Conservation (phyloP, 108 stramenopile species). For the Chaetoceros muelleri region DNA sequence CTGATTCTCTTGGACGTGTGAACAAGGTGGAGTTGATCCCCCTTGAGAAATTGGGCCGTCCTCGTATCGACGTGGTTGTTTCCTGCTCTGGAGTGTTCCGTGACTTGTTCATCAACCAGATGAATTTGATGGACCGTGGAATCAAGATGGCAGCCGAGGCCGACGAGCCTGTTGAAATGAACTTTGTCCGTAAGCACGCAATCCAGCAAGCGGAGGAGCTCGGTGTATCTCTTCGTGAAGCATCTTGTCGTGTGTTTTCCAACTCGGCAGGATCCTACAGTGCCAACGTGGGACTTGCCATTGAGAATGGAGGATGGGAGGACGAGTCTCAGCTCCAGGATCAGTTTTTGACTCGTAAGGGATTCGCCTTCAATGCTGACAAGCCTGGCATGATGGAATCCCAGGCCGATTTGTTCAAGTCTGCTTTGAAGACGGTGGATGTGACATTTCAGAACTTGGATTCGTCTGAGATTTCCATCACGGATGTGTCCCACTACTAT, state of each 20-base stretch:
- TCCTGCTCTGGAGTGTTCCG: conserved; percentile 97
- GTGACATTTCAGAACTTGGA: conserved; percentile 97
- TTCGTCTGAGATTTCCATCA: conserved; percentile 92
- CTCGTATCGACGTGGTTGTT: conserved; percentile 94
- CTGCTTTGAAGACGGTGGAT: conserved; percentile 88
- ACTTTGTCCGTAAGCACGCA: conserved; percentile 95
- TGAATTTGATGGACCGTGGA: conserved; percentile 96
- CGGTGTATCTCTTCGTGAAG: conserved; percentile 79
- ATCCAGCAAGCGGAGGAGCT: conserved; percentile 85
- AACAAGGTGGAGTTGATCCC: conserved; percentile 97
- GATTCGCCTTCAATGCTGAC: conserved; percentile 94
- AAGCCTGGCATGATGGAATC: conserved; percentile 98
- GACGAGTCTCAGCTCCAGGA: conserved; percentile 88
- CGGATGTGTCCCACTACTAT: conserved; percentile 95
- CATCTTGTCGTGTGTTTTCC: conserved; percentile 91
- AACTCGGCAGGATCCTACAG: conserved; percentile 96
- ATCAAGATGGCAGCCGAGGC: conserved; percentile 98
- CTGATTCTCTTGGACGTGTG: conserved; percentile 93
- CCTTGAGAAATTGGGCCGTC: conserved; percentile 91
- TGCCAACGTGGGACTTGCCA: conserved; percentile 95
- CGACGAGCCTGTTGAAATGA: conserved; percentile 84
- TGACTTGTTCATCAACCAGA: conserved; percentile 98
- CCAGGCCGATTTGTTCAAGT: conserved; percentile 90
- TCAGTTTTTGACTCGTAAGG: conserved; percentile 92
- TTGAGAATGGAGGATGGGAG: conserved; percentile 98